These are phyloP conservation scores for Clavispora vitiphila DNA, from an alignment of 805 yeast species.

Conservation along the genomic window DNA sequence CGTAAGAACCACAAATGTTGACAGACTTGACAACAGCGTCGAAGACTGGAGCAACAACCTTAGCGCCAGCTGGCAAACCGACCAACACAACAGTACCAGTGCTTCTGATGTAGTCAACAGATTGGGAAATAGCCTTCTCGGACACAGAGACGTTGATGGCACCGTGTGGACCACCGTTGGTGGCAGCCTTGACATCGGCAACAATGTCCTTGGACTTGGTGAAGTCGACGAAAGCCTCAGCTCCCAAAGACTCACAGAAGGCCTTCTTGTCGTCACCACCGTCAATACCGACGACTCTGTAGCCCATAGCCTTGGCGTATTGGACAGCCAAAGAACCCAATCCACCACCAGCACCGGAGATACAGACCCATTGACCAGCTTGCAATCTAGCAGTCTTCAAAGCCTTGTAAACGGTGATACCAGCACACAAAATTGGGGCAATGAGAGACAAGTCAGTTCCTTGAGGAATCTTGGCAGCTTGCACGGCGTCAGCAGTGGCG, in stretches of 20 bases:
- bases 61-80: constrained; percentile 43
- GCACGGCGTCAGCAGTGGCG: constrained; percentile 61
- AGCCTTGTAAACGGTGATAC: constrained; percentile 66
- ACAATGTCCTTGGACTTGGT: constrained; percentile 47
- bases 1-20: constrained; percentile 38
- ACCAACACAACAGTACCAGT: constrained; percentile 41
- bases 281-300: constrained; percentile 62
- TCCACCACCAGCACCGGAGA: constrained; percentile 82
- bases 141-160: constrained; percentile 48
- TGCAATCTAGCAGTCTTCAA: constrained; percentile 51
- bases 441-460: constrained; percentile 52
- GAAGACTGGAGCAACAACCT: constrained; percentile 36
- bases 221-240: constrained; percentile 61
- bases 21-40: constrained; percentile 37
- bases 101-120: constrained; percentile 34
- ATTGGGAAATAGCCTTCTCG: constrained; percentile 45
- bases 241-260: constrained; percentile 53
- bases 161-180: constrained; percentile 59
- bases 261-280: constrained; percentile 61
- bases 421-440: constrained; percentile 64
- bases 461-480: constrained; percentile 54
- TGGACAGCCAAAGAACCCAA: constrained; percentile 72
- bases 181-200: constrained; percentile 39
- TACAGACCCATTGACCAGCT: constrained; percentile 70
- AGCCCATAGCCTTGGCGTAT: constrained; percentile 73